Evolutionary conservation across 129 eudicot species (phyloP).

Genomic region (Smallanthus sonchifolius): DNA sequence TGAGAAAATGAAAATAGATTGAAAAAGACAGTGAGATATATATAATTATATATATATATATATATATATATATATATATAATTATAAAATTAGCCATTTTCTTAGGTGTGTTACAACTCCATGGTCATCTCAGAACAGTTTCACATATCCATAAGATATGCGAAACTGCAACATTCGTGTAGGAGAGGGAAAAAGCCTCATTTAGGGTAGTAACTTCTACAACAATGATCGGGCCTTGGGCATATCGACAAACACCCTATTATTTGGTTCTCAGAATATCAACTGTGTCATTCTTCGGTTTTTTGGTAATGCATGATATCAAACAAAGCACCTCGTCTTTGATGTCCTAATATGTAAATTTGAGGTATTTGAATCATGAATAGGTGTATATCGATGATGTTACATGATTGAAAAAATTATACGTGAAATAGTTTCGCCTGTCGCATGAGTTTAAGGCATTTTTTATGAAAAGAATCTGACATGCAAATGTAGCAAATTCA

Average conservation of each 20-base stretch:
- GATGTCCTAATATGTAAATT: not conserved
- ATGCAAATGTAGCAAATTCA: not conserved
- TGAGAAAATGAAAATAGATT: slow-evolving; percentile 5
- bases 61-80: too few relatives aligned
- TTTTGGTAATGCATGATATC: not conserved
- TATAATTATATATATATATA: not conserved
- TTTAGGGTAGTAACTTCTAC: not conserved
- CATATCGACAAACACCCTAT: not conserved
- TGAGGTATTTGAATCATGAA: not conserved
- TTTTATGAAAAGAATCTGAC: not conserved
- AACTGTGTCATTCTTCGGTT: not conserved
- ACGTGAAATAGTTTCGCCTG: not conserved
- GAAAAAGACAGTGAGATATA: slow-evolving; percentile 5
- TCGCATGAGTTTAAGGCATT: not conserved
- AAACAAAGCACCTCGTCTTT: not conserved
- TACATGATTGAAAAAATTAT: not conserved
- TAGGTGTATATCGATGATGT: not conserved
- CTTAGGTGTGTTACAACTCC: too few relatives aligned
- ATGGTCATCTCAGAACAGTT: not conserved
- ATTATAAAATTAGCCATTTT: not conserved
- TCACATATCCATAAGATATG: not conserved
- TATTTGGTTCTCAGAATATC: not conserved
- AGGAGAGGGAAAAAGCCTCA: not conserved
- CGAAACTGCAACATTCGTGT: not conserved
- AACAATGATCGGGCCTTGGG: not conserved